These are phyloP conservation scores for Asclepias syriaca DNA, from an alignment of 257 asterid genomes.

Conservation along the genomic window DNA sequence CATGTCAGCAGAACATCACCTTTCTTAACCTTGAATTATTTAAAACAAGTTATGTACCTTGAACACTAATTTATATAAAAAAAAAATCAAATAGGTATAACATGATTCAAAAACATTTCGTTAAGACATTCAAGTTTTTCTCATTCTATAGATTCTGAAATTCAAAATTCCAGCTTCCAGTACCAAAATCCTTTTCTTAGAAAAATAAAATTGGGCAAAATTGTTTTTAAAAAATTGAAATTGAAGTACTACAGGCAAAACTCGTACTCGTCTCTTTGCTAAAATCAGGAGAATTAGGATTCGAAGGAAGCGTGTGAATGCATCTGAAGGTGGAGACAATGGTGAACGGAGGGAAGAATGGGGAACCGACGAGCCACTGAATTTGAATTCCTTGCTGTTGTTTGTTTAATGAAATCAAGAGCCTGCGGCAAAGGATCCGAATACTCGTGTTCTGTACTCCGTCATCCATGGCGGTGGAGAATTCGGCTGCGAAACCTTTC, in stretches of 20 bases:
- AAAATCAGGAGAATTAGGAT: conserved; percentile 47
- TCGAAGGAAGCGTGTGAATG: conserved; percentile 49
- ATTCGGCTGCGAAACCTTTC: not conserved
- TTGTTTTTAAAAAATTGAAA: not conserved
- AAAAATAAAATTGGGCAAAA: not conserved
- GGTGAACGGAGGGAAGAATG: conserved; percentile 45
- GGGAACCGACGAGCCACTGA: conserved; percentile 79
- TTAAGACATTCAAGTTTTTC: not conserved
- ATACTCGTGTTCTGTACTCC: conserved; percentile 2
- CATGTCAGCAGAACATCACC: no score
- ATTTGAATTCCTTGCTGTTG: conserved; percentile 16
- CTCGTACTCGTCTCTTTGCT: conserved; percentile 60
- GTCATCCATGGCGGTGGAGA: not conserved
- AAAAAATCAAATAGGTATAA: not conserved
- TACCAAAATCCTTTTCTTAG: not conserved
- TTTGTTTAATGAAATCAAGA: conserved; percentile 10
- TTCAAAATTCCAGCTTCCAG: not conserved
- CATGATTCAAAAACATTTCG: not conserved
- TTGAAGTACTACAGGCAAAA: not conserved
- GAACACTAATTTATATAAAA: not conserved
- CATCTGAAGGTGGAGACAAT: conserved; percentile 75
- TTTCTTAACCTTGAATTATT: no score
- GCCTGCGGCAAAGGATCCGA: conserved; percentile 21
- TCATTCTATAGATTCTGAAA: not conserved
- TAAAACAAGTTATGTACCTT: no score